A percentile compares a stretch with the other conserved stretches of the same genome.
phyloP scores from a whole-genome alignment of 2,329 filamentous ascomycete species.

The Pseudonectria buxi region DNA sequence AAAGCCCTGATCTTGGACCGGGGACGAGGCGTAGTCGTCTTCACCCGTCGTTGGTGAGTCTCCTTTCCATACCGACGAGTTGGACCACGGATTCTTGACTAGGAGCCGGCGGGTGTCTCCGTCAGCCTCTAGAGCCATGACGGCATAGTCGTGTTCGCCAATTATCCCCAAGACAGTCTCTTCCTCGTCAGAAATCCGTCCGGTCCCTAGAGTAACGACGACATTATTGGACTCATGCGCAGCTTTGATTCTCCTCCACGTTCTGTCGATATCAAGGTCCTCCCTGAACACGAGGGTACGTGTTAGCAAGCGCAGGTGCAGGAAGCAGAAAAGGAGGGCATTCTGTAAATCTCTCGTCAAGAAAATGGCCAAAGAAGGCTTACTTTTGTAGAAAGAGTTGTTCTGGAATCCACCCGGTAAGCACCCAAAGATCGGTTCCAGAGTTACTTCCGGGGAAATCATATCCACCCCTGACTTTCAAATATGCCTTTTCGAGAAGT shows the following conservation, averaged over 20 bases:
- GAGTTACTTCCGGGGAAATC: constrained; percentile 98
- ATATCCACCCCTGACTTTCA: constrained; percentile 92
- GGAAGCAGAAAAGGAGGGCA: neutral
- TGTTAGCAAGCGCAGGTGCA: neutral
- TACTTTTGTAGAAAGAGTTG: constrained; percentile 82
- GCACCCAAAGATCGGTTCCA: constrained; percentile 84
- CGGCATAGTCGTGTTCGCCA: constrained; percentile 88
- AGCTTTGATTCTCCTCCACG: constrained; percentile 72
- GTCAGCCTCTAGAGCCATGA: constrained; percentile 66
- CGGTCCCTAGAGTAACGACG: constrained; percentile 84
- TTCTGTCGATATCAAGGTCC: constrained; percentile 65
- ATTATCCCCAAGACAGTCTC: constrained; percentile 77
- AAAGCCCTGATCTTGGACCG: constrained; percentile 3
- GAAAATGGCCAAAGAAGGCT: constrained; percentile 12
- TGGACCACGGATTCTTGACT: constrained; percentile 94
- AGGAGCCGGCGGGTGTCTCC: constrained; percentile 61
- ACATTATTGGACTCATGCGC: constrained; percentile 75
- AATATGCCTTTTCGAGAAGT: constrained; percentile 88
- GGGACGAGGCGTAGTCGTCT: constrained; percentile 12
- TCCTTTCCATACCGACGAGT: constrained; percentile 67
- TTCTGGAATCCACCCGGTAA: constrained; percentile 95
- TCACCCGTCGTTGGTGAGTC: neutral
- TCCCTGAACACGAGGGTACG: constrained; percentile 44
- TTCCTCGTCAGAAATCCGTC: constrained; percentile 68
- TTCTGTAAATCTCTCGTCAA: neutral